Evolutionary conservation across 768 basidiomycete species (phyloP), one percentile per base, ranked within the genome.

Genomic region (Rickenella mellea): DNA sequence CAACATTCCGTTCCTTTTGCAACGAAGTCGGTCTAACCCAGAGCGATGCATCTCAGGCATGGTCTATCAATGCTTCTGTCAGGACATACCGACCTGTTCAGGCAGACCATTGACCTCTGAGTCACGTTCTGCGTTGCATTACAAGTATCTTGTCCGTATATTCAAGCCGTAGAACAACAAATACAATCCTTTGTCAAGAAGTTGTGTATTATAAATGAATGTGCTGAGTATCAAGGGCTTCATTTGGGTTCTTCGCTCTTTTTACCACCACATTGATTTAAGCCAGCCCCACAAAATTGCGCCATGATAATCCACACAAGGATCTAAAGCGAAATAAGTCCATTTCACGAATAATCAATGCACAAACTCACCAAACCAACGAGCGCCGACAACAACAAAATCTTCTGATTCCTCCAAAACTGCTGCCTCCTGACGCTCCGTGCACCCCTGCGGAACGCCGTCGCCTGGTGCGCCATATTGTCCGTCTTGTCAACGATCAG

Each of bases 401-500:
- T 69, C 62, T 80, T 84, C 53, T 63, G 77, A 49, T 83, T 89
- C 64, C 75, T 78, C 88, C 88, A 91, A 82, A 87, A 89, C 84
- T 89, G 88, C 58, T 88, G 76, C 44, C 86, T 69, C 29, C 89
- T 66, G 17, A 83, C 80, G n/a, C 70, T 79, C 31, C 89, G 69
- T 12, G 92, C 92, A 5, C 92, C 92, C 39, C 92, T 67, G 35
- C 90, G 67, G 66, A 99, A 99, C 6, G 89, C 90, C 3, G 87
- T 88, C 4, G 94, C 91, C 61, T 98, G 92, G 8, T 80, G 83
- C 6, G 88, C 85, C 80, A 99, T 88, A 42, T 73, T 84, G 57
- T 97, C 93, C 22, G 96, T 99, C 71, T 96, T 96, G 67, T 97
- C 91, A 24, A 98, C 87, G 40, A 99, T 73, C 14, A 97, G 71